Evolutionary conservation across 805 yeast species (phyloP), one percentile per base, ranked within the genome.

Genomic region (Pichia manshurica): DNA sequence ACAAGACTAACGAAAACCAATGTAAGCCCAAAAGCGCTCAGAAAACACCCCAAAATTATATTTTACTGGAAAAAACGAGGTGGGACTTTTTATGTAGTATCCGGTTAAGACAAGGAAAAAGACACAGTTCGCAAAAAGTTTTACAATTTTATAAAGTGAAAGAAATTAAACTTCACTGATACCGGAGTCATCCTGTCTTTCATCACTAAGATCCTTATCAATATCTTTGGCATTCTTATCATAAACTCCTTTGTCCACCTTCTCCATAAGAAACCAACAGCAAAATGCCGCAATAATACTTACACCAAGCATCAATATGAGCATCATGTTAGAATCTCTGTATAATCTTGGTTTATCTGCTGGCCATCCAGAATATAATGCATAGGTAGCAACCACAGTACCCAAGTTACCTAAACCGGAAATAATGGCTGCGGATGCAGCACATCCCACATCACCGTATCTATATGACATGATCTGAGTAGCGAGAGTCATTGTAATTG

Each of bases 351-450:
- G 71, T 8, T 62, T 72, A 62, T 87, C 96, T 1, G 74, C 84
- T 1, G 93, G 90, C 96, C 96, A 87, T 4, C 96, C 96, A 31
- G 77, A 65, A 67, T 87, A 87, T 36, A 87, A 72, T 0, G 96
- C 95, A 60, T 87, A 88, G 1, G 95, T 86, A 10, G 91, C 85
- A 25, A 83, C 78, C 20, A 87, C 95, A 1, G 90, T 80, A 20
- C 96, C 96, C 54, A 87, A 72, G 62, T 87, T 87, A 45, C 96
- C 96, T 46, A 87, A 70, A 5, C 96, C 96, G 53, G 88, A 79
- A 16, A 87, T 91, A 22, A 87, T 64, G 2, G 96, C 96, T 7
- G 89, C 75, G 39, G 87, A 77, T 29, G 84, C 88, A 2, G 96
- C 96, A 50, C 81, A 72, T 7, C 96, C 96, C 42, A 87, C 81